Evolutionary conservation across 176 grass and related monocot genomes (phyloP).

Genomic region (Phoenix dactylifera): DNA sequence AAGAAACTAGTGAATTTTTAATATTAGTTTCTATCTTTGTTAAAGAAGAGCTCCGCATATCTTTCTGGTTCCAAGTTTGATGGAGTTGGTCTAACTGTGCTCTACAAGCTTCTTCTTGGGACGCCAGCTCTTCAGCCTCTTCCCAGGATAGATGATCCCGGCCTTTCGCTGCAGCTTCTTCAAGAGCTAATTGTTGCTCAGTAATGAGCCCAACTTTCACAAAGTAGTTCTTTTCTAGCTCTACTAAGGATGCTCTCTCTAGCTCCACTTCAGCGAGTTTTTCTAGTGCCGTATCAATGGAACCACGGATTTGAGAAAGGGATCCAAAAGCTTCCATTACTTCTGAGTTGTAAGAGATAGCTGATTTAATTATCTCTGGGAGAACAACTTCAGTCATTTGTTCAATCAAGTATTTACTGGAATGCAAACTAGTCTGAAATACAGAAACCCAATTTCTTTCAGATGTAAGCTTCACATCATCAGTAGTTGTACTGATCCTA

Average conservation of each 20-base stretch:
- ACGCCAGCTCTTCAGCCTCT: conserved; percentile 98
- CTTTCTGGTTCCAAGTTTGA: conserved; percentile 85
- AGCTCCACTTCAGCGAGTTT: conserved; percentile 74
- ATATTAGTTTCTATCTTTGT: conserved; percentile 59
- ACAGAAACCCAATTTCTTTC: conserved; percentile 55
- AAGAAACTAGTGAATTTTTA: conserved; percentile 65
- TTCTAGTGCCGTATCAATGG: conserved; percentile 69
- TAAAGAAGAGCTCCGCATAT: conserved; percentile 65
- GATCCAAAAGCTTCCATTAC: conserved; percentile 68
- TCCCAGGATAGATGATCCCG: conserved; percentile 97
- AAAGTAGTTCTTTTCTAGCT: conserved; percentile 86
- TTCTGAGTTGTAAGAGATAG: conserved; percentile 67
- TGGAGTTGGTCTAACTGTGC: conserved; percentile 78
- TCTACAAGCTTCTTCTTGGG: conserved; percentile 88
- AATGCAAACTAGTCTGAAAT: conserved; percentile 50
- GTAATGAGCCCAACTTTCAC: conserved; percentile 73
- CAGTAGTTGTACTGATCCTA: conserved; percentile 14
- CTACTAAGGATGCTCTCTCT: conserved; percentile 67
- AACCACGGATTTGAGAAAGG: conserved; percentile 72
- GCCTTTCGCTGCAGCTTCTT: conserved; percentile 67
- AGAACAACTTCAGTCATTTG: conserved; percentile 71
- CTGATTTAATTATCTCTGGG: conserved; percentile 73
- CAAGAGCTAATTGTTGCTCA: conserved; percentile 73
- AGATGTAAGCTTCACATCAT: conserved; percentile 25
- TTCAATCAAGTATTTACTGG: conserved; percentile 71